Base-by-base conservation (phyloP, 192 early-diverging fungal species). In the Diversispora eburnea region DNA sequence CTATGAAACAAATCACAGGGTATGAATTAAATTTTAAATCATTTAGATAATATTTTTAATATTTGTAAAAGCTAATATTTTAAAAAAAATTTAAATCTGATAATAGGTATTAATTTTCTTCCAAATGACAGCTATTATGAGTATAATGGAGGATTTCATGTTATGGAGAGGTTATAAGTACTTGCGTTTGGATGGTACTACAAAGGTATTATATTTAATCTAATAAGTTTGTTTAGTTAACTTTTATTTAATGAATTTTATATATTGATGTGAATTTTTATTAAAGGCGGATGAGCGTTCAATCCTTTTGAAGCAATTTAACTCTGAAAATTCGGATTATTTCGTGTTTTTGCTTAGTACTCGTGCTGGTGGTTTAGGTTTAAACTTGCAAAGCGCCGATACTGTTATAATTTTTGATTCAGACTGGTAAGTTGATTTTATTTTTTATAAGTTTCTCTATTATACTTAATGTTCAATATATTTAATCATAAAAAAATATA, bases 361-460 rank as follows among this genome's bases (percentile, higher is more conserved):
- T 4, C 84, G 95, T 55, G 96, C 97, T 55, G 97, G 97, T 77
- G 97, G 97, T 61, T 84, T 97, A 57, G 42, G 52, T 22, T 57
- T 62, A 51, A 54, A 56, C 62, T 45, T 70, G 49, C 60, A 69
- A 33, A 67, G 93, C 8, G 96, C 97, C 17, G 97, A 98, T 79
- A 99, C 97, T 5, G 97, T 99, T 41, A 91, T 99, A 63, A 96
- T 98, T 72, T 99, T 94, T 77, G 97, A 99, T 80, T 93, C 91
- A 20, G 97, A 99, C 80, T 99, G 95, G 95, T 90, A 80, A 79
- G 77, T 51, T 64, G 46, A 56, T 60, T 73, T 7, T 59, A 19
- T 1, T 54, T 4, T 9, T 54, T 54, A 54, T 33, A 33, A n/a
- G n/a, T n/a, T 52, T 0, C 51, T 54, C 4, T 54, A 54, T 54